Base-by-base conservation (phyloP, 192 early-diverging fungal species). In the Radiomyces spectabilis region DNA sequence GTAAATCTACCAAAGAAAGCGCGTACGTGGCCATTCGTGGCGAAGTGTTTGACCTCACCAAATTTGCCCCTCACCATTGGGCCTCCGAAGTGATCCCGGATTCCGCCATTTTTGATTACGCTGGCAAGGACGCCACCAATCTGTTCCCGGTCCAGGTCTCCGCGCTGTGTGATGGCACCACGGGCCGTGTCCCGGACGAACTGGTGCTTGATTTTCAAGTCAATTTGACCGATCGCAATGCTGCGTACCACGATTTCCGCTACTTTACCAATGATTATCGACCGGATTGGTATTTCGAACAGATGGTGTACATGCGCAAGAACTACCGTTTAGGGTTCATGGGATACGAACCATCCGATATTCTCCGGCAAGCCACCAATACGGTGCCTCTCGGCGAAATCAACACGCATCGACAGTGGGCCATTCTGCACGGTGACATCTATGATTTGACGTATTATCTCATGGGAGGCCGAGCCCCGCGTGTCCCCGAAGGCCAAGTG, bases 21-120 rank as follows among this genome's bases (percentile, higher is more conserved):
- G 82, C 85, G 0, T 84, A 73, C 30, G 76, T 85, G 7, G 61
- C 82, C 19, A 78, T 93, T 53, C 85, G 92, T 26, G 89, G 88
- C 31, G 82, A 87, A 62, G 79, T 94, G 31, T 93, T 90, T 72
- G 80, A 88, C 44, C 64, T 94, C 41, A 82, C 79, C 34, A 73
- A 81, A 47, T 81, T 87, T 41, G 73, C 72, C 30, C 61, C 68
- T 38, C 73, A 73, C 25, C 79, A 81, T 59, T 68, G 65, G 65
- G 74, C 76, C 16, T 57, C 73, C 35, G 67, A 57, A 40, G 63
- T 81, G 13, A 71, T 81, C 18, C 61, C 65, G 13, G 52, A 55
- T 27, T 41, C 37, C 24, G 40, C 59, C 13, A 33, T 68, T 1
- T 52, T 47, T 34, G 57, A 68, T 22, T 66, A 66, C 51, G 73